These are phyloP conservation scores for Pseudohyphozyma bogoriensis DNA, from an alignment of 768 basidiomycete genomes.

Conservation along the genomic window DNA sequence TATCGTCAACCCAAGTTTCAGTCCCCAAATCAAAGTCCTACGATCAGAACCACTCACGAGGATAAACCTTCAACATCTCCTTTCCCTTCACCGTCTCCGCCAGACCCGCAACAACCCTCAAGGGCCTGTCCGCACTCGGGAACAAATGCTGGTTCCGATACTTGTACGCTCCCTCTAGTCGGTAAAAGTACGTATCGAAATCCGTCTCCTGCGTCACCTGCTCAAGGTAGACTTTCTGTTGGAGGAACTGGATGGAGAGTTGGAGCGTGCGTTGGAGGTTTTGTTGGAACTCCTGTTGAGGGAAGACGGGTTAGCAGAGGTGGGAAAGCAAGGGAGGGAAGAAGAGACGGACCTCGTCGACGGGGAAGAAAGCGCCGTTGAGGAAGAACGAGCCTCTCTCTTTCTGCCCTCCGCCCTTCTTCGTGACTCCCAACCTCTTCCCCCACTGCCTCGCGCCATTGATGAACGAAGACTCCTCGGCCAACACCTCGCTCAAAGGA, in stretches of 20 bases:
- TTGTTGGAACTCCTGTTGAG: constrained; percentile 53
- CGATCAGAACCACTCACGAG: no score
- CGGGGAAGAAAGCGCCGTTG: constrained; percentile 68
- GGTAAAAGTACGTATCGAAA: constrained; percentile 75
- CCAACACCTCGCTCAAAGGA: no score
- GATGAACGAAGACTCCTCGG: no score
- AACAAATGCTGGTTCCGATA: constrained; percentile 70
- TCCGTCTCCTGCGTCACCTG: constrained; percentile 31
- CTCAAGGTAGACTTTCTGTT: constrained; percentile 43
- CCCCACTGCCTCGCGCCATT: background rate
- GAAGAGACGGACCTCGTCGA: constrained; percentile 54
- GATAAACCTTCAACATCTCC: no score
- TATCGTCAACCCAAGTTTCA: no score
- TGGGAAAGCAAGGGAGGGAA: background rate
- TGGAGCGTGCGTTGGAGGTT: constrained; percentile 52
- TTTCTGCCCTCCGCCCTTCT: background rate
- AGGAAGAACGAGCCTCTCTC: constrained; percentile 62
- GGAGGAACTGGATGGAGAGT: constrained; percentile 56
- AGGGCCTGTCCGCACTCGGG: no score
- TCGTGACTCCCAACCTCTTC: background rate
- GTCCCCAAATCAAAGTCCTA: no score
- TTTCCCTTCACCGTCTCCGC: no score
- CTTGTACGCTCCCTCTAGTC: constrained; percentile 60
- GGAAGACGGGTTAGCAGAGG: background rate
- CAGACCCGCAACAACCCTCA: no score